phyloP scores from a whole-genome alignment of 2,329 filamentous ascomycete species.

The Aspergillus oerlinghausenensis region DNA sequence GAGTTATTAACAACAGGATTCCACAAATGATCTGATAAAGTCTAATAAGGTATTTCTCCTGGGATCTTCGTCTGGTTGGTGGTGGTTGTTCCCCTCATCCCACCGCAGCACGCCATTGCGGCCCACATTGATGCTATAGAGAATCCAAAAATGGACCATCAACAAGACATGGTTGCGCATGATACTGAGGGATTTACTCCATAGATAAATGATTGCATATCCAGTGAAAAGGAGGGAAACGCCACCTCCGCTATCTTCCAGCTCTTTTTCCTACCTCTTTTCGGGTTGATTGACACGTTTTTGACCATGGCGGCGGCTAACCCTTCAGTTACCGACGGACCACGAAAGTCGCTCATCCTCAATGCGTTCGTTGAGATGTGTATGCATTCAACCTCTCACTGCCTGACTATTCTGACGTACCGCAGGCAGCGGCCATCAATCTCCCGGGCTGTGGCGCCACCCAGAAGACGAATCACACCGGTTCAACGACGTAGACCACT shows the following conservation, averaged over 20 bases:
- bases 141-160: too few relatives aligned
- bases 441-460: conserved; percentile 59
- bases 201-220: too few relatives aligned
- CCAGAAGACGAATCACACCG: conserved; percentile 59
- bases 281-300: too few relatives aligned
- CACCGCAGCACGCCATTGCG: conserved; percentile 30
- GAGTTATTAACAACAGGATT: not conserved
- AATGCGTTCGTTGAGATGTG: conserved; percentile 51
- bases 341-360: conserved; percentile 43
- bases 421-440: conserved; percentile 48
- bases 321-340: too few relatives aligned
- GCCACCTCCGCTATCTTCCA: too few relatives aligned
- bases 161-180: too few relatives aligned
- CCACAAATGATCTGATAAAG: too few relatives aligned
- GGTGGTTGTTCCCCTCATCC: not conserved
- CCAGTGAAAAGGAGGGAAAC: too few relatives aligned
- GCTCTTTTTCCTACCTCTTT: too few relatives aligned
- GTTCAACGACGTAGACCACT: conserved; percentile 59
- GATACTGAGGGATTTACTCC: too few relatives aligned
- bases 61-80: not conserved
- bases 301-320: too few relatives aligned
- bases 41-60: not conserved
- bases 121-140: conserved; percentile 32
- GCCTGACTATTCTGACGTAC: not conserved
- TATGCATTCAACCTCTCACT: conserved; percentile 13